Evolutionary conservation across 2,329 filamentous ascomycete species (phyloP), one percentile per base, ranked within the genome.

Genomic region (Neofusicoccum ribis): DNA sequence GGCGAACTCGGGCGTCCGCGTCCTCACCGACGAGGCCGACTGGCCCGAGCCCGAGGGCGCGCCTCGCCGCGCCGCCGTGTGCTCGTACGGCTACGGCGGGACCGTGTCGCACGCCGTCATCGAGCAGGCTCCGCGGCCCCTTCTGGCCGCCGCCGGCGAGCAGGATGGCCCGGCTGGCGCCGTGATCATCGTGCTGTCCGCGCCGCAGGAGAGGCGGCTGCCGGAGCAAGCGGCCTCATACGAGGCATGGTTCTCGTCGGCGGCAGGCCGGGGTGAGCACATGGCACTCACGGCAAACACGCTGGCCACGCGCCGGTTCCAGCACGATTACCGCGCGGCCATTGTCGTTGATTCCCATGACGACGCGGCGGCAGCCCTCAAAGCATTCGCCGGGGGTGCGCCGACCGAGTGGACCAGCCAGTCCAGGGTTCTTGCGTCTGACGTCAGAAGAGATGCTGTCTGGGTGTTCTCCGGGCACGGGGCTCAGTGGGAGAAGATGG

Each of bases 51-150:
- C 15, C 17, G 15, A 7, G 20, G 23, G 27, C 20, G 20, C 20
- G 59, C 2, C 34, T 54, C 70, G 67, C 43, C 76, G 79, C 37
- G 80, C 80, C 1, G 79, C 79, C 43, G 74, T 84, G 0, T 83
- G 82, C 65, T 78, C 78, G n/a, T 84, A 84, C 66, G 81, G 80
- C 0, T 78, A 78, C 56, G 78, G 79, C 6, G 80, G 79, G 4
- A 77, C 80, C 0, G 81, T 80, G 39, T 76, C 78, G 2, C 79
- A 81, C 65, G 74, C 75, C 0, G 77, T 83, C 37, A 54, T 83
- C 39, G 79, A 83, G 34, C 44, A 64, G 44, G 4, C 20, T 4
- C 15, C 20, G 20, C 20, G 20, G 20, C 20, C 20, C 20, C 20
- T 20, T 20, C 20, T 20, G 20, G 20, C 20, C 20, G 20, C 43